Evolutionary conservation across 805 yeast genomes (phyloP), one percentile per base, ranked within the genome.

Genomic region (Yarrowia keelungensis): DNA sequence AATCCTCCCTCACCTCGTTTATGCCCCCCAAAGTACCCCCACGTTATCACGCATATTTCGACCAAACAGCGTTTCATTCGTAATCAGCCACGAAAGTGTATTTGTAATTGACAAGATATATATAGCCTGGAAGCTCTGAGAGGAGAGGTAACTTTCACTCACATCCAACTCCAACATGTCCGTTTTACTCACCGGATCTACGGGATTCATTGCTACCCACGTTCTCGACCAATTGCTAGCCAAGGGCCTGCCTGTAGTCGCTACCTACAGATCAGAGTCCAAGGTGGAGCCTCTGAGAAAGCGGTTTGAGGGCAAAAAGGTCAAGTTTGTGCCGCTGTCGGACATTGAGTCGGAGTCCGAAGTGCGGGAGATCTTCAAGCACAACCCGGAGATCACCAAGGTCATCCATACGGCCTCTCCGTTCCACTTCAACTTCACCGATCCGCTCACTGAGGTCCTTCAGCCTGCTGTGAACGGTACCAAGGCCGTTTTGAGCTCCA

Each of bases 381-480:
- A 76, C 46, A 80, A 84, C 70, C 80, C 78, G 16, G 26, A 56
- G 15, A 73, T 80, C 67, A 76, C 72, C 15, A 73, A 71, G 53
- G 80, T 81, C 59, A 65, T 80, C 43, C 83, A 81, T 72, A 79
- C 81, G 22, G 83, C 83, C 19, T 78, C 82, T 46, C 82, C 83
- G 9, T 75, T 80, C 71, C 72, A 75, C 54, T 74, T 71, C 69
- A 58, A 70, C 38, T 72, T 72, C 35, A 76, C 76, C 8, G 79
- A 82, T 70, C 75, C 80, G 19, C 82, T 80, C 61, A 80, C 72
- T 38, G 82, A 81, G n/a, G 75, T 82, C 47, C 74, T 83, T 50
- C 73, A 70, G 16, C 87, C 87, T 1, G 86, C 87, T 3, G 76
- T 84, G 26, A 75, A 79, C 19, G 87, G 86, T 22, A 83, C 86